Conservation (phyloP, 495 filamentous ascomycete genomes). For the Hamigera avellanea region DNA sequence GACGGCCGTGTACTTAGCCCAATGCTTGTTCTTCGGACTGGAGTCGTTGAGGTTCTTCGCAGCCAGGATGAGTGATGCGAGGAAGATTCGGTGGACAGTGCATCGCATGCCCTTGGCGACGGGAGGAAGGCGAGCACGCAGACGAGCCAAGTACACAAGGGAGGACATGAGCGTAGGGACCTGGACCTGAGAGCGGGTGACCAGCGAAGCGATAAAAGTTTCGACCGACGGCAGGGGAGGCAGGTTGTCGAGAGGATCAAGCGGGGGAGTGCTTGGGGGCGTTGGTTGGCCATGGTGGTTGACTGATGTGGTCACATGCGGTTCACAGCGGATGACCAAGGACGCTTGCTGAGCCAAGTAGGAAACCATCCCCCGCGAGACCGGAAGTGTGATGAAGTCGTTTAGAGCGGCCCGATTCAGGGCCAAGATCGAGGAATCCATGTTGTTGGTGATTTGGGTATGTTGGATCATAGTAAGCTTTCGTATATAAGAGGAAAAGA, state of each 20-base stretch:
- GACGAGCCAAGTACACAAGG: constrained; percentile 79
- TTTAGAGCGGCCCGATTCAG: constrained; percentile 78
- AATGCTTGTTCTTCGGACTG: constrained; percentile 99
- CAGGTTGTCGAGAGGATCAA: constrained; percentile 31
- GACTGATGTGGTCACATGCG: constrained; percentile 29
- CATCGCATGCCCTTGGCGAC: constrained; percentile 96
- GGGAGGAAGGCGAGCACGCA: constrained; percentile 73
- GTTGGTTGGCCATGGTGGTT: constrained; percentile 53
- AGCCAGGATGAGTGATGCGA: constrained; percentile 66
- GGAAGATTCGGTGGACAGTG: constrained; percentile 84
- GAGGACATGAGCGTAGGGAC: constrained; percentile 95
- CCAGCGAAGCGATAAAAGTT: constrained; percentile 80
- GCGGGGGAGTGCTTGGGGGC: constrained; percentile 55
- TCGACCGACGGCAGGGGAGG: constrained; percentile 66
- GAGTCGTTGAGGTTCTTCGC: constrained; percentile 80
- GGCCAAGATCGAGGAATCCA: constrained; percentile 25
- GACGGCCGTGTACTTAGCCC: constrained; percentile 80
- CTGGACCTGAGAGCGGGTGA: constrained; percentile 89
- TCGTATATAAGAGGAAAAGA: constrained; percentile 5
- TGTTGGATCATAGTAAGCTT: constrained; percentile 4
- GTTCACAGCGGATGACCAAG: constrained; percentile 85
- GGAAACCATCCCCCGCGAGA: constrained; percentile 72
- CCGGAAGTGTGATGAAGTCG: constrained; percentile 73
- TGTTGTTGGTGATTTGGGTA: constrained; percentile 11
- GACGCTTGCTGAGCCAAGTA: constrained; percentile 75